Conservation (phyloP, 352 stramenopile genomes). For the Aphanomyces invadans region DNA sequence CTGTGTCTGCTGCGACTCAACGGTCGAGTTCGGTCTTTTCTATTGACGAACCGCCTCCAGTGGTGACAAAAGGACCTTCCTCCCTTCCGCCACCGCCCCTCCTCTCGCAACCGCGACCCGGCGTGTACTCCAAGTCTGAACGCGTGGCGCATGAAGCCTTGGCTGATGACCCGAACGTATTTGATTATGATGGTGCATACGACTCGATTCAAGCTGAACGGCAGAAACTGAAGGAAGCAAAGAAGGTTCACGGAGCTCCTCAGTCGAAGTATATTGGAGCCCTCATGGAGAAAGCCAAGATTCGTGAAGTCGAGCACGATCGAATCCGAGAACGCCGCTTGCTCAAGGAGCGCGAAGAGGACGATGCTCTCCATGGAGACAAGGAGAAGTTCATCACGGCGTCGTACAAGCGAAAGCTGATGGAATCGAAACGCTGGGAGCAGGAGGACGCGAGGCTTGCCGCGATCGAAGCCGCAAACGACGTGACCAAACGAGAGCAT, state of each 20-base stretch:
- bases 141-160: constrained; percentile 46
- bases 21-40: constrained; percentile 28
- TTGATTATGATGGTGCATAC: constrained; percentile 88
- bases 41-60: constrained; percentile 23
- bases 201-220: constrained; percentile 64
- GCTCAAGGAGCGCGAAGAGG: constrained; percentile 73
- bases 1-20: neutral
- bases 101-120: neutral
- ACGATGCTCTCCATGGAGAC: constrained; percentile 74
- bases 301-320: constrained; percentile 85
- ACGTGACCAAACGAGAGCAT: constrained; percentile 63
- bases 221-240: constrained; percentile 33
- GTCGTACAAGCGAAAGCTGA: constrained; percentile 88
- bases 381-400: constrained; percentile 88
- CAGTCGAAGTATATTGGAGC: constrained; percentile 85
- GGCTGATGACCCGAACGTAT: constrained; percentile 73
- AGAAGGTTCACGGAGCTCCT: constrained; percentile 40
- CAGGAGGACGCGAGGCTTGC: constrained; percentile 61
- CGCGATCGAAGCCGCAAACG: constrained; percentile 51
- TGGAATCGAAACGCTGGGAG: constrained; percentile 86
- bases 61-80: constrained; percentile 5
- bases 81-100: neutral
- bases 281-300: constrained; percentile 83
- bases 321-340: constrained; percentile 79
- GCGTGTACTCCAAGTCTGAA: constrained; percentile 34